These are phyloP conservation scores for Heterobasidion annosum DNA, from an alignment of 1,284 basidiomycete genomes.

Conservation along the genomic window DNA sequence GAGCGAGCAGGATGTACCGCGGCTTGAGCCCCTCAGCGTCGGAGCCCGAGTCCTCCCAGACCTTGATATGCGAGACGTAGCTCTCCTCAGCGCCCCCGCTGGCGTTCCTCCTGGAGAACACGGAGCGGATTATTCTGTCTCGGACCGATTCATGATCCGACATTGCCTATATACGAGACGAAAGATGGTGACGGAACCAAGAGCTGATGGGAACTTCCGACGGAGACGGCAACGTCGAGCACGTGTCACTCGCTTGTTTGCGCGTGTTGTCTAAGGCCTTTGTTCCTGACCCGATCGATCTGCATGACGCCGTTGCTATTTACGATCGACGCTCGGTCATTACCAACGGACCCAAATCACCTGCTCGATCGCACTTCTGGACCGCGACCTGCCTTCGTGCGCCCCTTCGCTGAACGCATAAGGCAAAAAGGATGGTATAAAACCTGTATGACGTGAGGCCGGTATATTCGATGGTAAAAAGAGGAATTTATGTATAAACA, in stretches of 20 bases:
- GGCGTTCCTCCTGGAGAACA: constrained; percentile 69
- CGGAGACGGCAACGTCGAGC: neutral
- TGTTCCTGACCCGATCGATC: constrained; percentile 2
- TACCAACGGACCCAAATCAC: neutral
- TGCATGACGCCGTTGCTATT: neutral
- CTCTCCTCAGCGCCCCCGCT: constrained; percentile 60
- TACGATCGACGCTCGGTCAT: neutral
- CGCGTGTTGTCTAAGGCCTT: constrained; percentile 15
- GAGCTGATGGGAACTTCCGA: neutral
- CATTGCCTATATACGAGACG: constrained; percentile 27
- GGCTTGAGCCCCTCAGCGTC: constrained; percentile 69
- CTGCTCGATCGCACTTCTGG: too few species aligned
- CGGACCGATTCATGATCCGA: constrained; percentile 42
- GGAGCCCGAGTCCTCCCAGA: constrained; percentile 71
- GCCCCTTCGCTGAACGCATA: too few species aligned
- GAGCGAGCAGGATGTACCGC: constrained; percentile 79
- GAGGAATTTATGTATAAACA: too few species aligned
- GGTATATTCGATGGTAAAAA: too few species aligned
- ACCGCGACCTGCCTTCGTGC: too few species aligned
- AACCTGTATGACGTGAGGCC: too few species aligned
- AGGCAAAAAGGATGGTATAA: too few species aligned
- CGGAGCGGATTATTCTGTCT: constrained; percentile 72
- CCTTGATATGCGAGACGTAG: constrained; percentile 82
- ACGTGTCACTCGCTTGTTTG: constrained; percentile 10
- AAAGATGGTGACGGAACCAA: neutral